Percentiles rank a stretch among this genome's conserved stretches.
Evolutionary conservation across 176 grass and related monocot genomes (phyloP).

Genomic region (Aegilops bicornis): DNA sequence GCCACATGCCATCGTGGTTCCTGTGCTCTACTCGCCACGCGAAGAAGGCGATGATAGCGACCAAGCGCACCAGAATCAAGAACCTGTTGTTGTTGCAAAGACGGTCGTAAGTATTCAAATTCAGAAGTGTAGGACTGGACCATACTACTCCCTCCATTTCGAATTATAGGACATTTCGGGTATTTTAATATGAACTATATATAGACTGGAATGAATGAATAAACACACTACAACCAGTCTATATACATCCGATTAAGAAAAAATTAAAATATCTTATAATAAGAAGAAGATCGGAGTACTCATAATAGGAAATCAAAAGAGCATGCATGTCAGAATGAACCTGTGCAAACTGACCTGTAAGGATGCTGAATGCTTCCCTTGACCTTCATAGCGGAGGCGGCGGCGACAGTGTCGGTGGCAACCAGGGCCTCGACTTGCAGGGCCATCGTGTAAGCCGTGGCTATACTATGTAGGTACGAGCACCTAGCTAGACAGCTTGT

Average conservation of each 20-base stretch:
- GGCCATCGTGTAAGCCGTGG: not conserved
- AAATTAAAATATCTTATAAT: too few relatives aligned
- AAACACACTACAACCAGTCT: too few relatives aligned
- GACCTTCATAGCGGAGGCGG: constrained; percentile 17
- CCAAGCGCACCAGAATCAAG: constrained; percentile 16
- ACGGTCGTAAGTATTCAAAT: not conserved
- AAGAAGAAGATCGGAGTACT: too few relatives aligned
- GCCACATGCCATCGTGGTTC: constrained; percentile 32
- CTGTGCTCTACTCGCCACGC: constrained; percentile 28
- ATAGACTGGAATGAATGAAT: too few relatives aligned
- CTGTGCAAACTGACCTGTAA: constrained; percentile 18
- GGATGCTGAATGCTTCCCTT: constrained; percentile 48
- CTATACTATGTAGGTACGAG: too few relatives aligned
- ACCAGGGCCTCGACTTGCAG: not conserved
- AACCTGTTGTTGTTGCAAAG: constrained; percentile 14
- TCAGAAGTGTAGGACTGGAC: not conserved
- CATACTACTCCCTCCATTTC: too few relatives aligned
- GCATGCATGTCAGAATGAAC: not conserved
- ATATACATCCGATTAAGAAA: too few relatives aligned
- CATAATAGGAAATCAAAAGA: too few relatives aligned
- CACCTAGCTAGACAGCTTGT: too few relatives aligned
- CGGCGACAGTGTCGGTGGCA: too few relatives aligned
- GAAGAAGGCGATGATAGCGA: constrained; percentile 38
- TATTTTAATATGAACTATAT: too few relatives aligned
- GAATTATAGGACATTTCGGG: too few relatives aligned